Conservation (phyloP, 2,329 filamentous ascomycete species). For the Penicillium nordicum region DNA sequence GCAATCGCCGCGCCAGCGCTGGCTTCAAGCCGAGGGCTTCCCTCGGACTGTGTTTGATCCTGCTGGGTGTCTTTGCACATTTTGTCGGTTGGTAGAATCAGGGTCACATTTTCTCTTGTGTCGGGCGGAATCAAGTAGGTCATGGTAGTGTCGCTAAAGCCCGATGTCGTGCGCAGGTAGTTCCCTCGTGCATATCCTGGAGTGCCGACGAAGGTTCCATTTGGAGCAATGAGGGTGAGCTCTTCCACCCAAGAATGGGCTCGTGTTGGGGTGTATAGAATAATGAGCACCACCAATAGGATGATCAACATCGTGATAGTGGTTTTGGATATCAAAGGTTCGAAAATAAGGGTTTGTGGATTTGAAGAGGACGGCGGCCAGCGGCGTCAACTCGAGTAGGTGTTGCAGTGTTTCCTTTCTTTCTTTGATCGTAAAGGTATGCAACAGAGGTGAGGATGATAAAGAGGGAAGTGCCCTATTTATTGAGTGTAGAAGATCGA, state of each 20-base stretch:
- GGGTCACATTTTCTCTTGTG: constrained; percentile 48
- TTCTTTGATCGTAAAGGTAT: neutral
- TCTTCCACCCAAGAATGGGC: constrained; percentile 84
- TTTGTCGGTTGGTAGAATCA: constrained; percentile 49
- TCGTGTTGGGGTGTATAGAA: constrained; percentile 26
- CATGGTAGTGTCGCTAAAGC: constrained; percentile 58
- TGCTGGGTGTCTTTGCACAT: constrained; percentile 65
- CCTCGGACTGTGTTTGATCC: constrained; percentile 54
- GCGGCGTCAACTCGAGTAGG: constrained; percentile 5
- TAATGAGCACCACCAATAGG: constrained; percentile 20
- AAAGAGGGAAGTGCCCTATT: neutral
- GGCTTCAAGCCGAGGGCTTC: constrained; percentile 61
- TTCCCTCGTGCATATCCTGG: constrained; percentile 75
- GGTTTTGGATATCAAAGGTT: neutral
- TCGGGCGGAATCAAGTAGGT: constrained; percentile 61
- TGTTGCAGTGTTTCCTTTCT: neutral
- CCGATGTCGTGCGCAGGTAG: constrained; percentile 54
- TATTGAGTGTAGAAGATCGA: neutral
- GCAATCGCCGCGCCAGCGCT: constrained; percentile 62
- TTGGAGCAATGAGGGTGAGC: constrained; percentile 65
- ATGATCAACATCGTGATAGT: constrained; percentile 5
- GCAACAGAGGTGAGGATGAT: neutral
- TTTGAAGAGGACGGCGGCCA: constrained; percentile 7
- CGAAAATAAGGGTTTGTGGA: neutral
- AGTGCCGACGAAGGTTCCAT: constrained; percentile 68